phyloP scores from a whole-genome alignment of 148 eudicot genomes.

The Chenopodium formosanum region DNA sequence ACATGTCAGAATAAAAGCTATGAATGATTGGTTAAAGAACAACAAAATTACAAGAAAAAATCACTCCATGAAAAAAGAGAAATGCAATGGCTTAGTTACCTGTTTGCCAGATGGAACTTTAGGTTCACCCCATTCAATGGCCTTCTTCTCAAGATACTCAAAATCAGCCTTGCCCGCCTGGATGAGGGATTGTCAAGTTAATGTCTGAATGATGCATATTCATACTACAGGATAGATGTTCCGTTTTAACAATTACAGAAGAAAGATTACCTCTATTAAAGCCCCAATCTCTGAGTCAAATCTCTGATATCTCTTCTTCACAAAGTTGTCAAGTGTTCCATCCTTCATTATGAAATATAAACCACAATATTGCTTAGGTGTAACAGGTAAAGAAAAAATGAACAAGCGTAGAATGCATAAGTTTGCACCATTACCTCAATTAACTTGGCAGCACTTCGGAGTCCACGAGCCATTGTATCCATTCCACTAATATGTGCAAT shows the following conservation, averaged over 20 bases:
- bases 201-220: neutral
- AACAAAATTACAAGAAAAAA: neutral
- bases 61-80: neutral
- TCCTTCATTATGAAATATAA: slow-evolving; percentile 41
- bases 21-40: neutral
- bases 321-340: slow-evolving; percentile 71
- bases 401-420: neutral
- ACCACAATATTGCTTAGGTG: neutral
- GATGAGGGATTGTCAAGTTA: neutral
- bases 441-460: slow-evolving; percentile 86
- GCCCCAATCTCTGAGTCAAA: slow-evolving; percentile 84
- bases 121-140: slow-evolving; percentile 92
- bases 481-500: slow-evolving; percentile 93
- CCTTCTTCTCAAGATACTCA: slow-evolving; percentile 84
- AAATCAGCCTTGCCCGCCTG: slow-evolving; percentile 96
- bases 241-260: neutral
- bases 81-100: slow-evolving; percentile 32
- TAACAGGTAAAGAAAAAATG: neutral
- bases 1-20: neutral
- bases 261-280: slow-evolving; percentile 54
- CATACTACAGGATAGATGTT: neutral
- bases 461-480: slow-evolving; percentile 99
- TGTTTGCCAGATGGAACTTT: slow-evolving; percentile 90
- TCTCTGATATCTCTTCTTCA: slow-evolving; percentile 84
- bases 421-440: slow-evolving; percentile 54